These are phyloP conservation scores for Eleusine indica DNA, from an alignment of 176 grass and related monocot genomes.

Conservation along the genomic window DNA sequence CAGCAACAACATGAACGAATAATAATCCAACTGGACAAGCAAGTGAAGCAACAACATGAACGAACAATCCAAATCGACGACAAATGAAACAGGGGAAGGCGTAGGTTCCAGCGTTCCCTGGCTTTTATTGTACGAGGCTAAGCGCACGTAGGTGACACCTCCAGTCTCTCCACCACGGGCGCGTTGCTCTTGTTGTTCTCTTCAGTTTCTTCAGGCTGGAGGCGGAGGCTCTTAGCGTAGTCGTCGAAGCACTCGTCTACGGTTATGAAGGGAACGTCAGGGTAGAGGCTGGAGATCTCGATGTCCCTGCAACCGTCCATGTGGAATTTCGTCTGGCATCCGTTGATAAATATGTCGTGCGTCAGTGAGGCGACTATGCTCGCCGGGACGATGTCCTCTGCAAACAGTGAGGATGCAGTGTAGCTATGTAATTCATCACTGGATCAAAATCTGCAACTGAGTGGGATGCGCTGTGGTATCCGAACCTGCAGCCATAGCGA, in stretches of 20 bases:
- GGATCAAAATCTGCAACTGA: background rate
- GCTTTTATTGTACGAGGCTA: background rate
- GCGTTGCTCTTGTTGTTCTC: conserved; percentile 28
- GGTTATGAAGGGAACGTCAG: conserved; percentile 55
- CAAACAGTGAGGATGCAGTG: conserved; percentile 5
- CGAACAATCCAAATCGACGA: background rate
- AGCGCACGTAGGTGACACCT: conserved; percentile 23
- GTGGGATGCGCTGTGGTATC: background rate
- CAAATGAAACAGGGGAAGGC: background rate
- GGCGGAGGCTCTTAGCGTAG: conserved; percentile 35
- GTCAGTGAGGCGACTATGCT: conserved; percentile 81
- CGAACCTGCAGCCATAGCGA: conserved; percentile 61
- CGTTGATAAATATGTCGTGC: conserved; percentile 88
- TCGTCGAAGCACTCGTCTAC: conserved; percentile 70
- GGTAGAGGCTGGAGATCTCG: conserved; percentile 63
- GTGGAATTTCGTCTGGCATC: conserved; percentile 63
- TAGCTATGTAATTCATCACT: background rate
- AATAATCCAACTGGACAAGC: background rate
- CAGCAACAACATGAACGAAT: background rate
- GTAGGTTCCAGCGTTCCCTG: background rate
- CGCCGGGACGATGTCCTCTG: conserved; percentile 64
- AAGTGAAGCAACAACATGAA: background rate
- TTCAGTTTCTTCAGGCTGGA: conserved; percentile 25
- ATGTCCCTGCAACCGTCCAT: conserved; percentile 50
- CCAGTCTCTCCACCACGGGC: conserved; percentile 25